Percentiles rank a stretch among this genome's conserved stretches.
Evolutionary conservation across 2,329 filamentous ascomycete species (phyloP).

Genomic region (Arthrobotrys megalospora): DNA sequence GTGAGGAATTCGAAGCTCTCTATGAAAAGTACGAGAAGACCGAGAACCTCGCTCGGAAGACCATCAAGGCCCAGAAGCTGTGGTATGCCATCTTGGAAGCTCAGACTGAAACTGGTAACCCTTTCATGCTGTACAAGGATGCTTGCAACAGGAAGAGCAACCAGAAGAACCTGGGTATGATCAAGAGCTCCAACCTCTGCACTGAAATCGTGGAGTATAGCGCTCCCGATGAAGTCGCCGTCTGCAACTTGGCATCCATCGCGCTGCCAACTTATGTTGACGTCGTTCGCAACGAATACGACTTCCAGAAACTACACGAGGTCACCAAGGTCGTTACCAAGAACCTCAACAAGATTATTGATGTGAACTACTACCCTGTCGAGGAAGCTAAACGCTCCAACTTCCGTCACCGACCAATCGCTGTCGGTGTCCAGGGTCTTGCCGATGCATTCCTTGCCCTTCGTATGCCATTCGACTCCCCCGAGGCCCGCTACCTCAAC

Average conservation of each 20-base stretch:
- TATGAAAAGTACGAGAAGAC: slow-evolving; percentile 89
- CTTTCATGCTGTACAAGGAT: slow-evolving; percentile 99
- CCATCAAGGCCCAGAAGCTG: slow-evolving; percentile 96
- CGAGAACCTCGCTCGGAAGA: slow-evolving; percentile 88
- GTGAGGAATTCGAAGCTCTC: slow-evolving; percentile 94
- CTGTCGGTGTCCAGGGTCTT: slow-evolving; percentile 96
- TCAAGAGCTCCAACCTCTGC: slow-evolving; percentile 98
- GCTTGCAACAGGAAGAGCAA: slow-evolving; percentile 99
- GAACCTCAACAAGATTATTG: slow-evolving; percentile 98
- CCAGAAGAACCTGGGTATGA: slow-evolving; percentile 99
- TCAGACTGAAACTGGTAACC: slow-evolving; percentile 98
- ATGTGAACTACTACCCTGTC: slow-evolving; percentile 99
- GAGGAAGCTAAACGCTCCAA: slow-evolving; percentile 94
- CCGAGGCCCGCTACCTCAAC: slow-evolving; percentile 93
- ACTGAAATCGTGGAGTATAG: slow-evolving; percentile 99
- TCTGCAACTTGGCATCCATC: slow-evolving; percentile 96
- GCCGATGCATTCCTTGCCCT: slow-evolving; percentile 98
- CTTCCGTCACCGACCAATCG: slow-evolving; percentile 95
- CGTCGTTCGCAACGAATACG: slow-evolving; percentile 84
- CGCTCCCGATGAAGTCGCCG: slow-evolving; percentile 96
- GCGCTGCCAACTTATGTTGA: slow-evolving; percentile 93
- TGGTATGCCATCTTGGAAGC: slow-evolving; percentile 99
- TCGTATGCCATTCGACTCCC: slow-evolving; percentile 95
- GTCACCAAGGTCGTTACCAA: slow-evolving; percentile 91
- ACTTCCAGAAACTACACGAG: slow-evolving; percentile 97